Conservation (phyloP, 2,329 filamentous ascomycete genomes). For the Fusarium oxysporum region DNA sequence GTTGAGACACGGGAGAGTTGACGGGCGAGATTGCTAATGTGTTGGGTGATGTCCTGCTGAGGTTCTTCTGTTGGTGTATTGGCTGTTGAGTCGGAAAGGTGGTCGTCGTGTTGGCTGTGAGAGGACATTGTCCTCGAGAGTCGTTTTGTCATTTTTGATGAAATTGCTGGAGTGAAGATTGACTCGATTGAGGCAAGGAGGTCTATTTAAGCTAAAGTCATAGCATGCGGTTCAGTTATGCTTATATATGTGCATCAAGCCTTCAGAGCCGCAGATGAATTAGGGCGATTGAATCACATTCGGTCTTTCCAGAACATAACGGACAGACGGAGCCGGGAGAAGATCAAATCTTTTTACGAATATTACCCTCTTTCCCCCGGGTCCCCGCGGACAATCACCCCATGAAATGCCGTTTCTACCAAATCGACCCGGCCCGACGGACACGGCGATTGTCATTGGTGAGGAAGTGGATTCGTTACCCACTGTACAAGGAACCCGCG, state of each 20-base stretch:
- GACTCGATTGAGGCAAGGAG: neutral
- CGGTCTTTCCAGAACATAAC: neutral
- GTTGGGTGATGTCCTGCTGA: neutral
- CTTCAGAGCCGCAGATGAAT: neutral
- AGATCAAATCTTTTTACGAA: neutral
- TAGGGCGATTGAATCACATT: neutral
- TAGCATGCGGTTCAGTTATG: neutral
- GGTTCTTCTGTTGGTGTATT: neutral
- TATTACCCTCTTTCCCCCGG: neutral
- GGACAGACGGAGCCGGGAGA: neutral
- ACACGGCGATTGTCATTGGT: neutral
- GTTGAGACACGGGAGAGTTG: conserved; percentile 25
- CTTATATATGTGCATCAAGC: neutral
- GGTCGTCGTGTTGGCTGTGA: neutral
- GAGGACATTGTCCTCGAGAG: neutral
- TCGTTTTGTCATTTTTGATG: neutral
- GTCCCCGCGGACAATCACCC: neutral
- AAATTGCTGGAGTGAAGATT: neutral
- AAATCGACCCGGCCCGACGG: conserved; percentile 18
- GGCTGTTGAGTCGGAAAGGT: conserved; percentile 13
- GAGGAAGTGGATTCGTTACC: neutral
- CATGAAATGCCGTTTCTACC: neutral
- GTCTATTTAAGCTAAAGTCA: neutral
- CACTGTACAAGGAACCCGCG: conserved; percentile 18
- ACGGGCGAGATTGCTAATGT: conserved; percentile 29